Percentiles rank a stretch among this genome's conserved stretches.
Evolutionary conservation across 2,329 filamentous ascomycete species (phyloP).

Genomic region (Fusarium proliferatum): DNA sequence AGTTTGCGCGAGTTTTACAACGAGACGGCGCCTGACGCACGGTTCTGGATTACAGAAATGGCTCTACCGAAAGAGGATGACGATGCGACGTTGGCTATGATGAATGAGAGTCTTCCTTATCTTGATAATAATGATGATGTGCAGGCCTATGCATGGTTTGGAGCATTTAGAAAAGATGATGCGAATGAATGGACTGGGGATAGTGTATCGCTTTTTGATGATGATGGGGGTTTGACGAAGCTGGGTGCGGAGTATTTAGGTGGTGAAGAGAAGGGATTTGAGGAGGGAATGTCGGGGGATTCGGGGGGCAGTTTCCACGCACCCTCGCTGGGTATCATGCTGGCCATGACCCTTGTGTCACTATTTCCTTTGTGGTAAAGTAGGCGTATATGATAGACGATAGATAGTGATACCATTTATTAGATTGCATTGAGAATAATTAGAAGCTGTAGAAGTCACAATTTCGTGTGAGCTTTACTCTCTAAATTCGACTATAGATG

Average conservation of each 20-base stretch:
- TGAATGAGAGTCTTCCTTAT: constrained; percentile 53
- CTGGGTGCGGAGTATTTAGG: constrained; percentile 54
- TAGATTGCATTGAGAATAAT: not conserved
- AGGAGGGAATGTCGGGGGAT: constrained; percentile 45
- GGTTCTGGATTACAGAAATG: constrained; percentile 56
- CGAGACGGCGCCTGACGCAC: constrained; percentile 27
- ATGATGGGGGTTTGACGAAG: constrained; percentile 52
- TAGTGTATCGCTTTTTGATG: constrained; percentile 51
- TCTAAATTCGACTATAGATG: fast-evolving
- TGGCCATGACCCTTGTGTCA: not conserved
- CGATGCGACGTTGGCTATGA: constrained; percentile 52
- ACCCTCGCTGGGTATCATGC: constrained; percentile 7
- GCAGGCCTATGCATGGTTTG: constrained; percentile 56
- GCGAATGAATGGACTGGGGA: constrained; percentile 55
- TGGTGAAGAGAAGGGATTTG: constrained; percentile 52
- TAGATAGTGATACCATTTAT: constrained; percentile 24
- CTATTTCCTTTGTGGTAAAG: constrained; percentile 6
- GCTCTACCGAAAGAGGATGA: constrained; percentile 51
- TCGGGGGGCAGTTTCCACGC: constrained; percentile 1
- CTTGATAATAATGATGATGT: constrained; percentile 51
- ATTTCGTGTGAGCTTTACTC: fast-evolving
- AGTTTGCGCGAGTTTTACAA: constrained; percentile 53
- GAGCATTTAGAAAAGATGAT: constrained; percentile 52
- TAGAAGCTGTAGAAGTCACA: not conserved
- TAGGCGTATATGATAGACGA: not conserved